Base-by-base conservation (phyloP, 441 rosid genomes). In the Populus hybrid region DNA sequence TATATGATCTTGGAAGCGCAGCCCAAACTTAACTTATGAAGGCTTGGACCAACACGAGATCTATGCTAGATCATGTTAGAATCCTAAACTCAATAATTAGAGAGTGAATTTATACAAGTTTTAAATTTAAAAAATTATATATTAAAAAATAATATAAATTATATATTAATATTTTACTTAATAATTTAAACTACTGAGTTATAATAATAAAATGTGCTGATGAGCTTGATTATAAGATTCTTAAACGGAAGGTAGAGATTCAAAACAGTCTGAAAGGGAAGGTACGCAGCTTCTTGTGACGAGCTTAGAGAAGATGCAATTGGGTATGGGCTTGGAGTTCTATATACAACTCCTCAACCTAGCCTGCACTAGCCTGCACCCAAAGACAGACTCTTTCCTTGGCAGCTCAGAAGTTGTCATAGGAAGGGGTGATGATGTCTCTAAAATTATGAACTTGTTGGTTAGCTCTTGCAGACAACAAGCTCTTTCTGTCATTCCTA, bases 401-500 rank as follows among this genome's bases (percentile, higher is more conserved):
- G 75, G 61, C 19, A 63, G 35, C 6, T 50, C 46, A 2, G 61
- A 30, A 30, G 32, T 30, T 30, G 32, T 73, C 61, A 50, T 70
- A 21, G 61, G 57, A 16, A 70, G 73, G 61, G 73, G 24, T 4
- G 61, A 6, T 70, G 75, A 73, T n/a, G 50, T 73, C 7, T 18
- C 46, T 2, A 57, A 26, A 57, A 72, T 72, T 59, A 28, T 72
- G 1, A 34, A 73, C 28, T 34, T 24, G n/a, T 6, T 73, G 50
- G 24, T 3, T 18, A 21, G 7, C 4, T 73, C 67, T 8, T 16
- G 67, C 9, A 8, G 32, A 1, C 75, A 46, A 75, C 28, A 40
- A 23, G 23, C 9, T 36, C 30, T 78, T 4, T 24, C 53, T 7
- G 9, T 83, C 21, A 7, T 75, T 69, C 64, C 82, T 2, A 73